Conservation (phyloP, 2,329 filamentous ascomycete genomes). For the Beauveria rudraprayagi region DNA sequence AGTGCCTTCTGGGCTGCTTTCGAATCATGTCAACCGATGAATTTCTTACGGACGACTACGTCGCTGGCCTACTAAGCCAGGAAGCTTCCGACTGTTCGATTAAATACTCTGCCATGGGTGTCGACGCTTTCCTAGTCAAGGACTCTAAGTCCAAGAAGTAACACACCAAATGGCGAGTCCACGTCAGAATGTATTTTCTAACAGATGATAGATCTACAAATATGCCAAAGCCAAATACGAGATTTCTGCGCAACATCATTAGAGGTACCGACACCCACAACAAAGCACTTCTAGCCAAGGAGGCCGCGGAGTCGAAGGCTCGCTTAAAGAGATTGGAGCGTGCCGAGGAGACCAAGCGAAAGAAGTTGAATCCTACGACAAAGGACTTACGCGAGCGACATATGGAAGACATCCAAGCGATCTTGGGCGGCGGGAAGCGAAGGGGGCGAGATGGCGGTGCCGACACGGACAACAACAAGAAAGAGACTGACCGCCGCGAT, state of each 20-base stretch:
- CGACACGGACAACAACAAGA: constrained; percentile 12
- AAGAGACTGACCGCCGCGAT: constrained; percentile 7
- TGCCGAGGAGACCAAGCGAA: constrained; percentile 35
- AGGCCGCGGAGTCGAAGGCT: constrained; percentile 68
- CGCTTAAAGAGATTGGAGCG: constrained; percentile 56
- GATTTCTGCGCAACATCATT: constrained; percentile 82
- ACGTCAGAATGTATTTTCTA: constrained; percentile 15
- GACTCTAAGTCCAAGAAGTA: constrained; percentile 41
- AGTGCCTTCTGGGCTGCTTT: not conserved
- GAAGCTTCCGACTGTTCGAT: constrained; percentile 69
- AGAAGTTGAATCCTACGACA: constrained; percentile 36
- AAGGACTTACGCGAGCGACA: constrained; percentile 49
- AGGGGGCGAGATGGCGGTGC: constrained; percentile 16
- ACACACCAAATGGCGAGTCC: constrained; percentile 15
- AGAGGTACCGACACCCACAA: constrained; percentile 86
- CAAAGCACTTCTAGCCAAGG: constrained; percentile 73
- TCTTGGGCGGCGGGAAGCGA: constrained; percentile 40
- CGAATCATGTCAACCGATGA: constrained; percentile 35
- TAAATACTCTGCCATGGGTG: constrained; percentile 66
- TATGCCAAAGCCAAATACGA: constrained; percentile 81
- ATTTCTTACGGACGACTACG: constrained; percentile 65
- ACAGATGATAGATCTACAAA: constrained; percentile 45
- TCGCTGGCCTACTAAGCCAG: constrained; percentile 68
- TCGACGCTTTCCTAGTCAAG: constrained; percentile 50
- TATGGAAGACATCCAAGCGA: constrained; percentile 53